Evolutionary conservation across 768 basidiomycete species (phyloP).

Genomic region (Termitomyces eurrhizus): DNA sequence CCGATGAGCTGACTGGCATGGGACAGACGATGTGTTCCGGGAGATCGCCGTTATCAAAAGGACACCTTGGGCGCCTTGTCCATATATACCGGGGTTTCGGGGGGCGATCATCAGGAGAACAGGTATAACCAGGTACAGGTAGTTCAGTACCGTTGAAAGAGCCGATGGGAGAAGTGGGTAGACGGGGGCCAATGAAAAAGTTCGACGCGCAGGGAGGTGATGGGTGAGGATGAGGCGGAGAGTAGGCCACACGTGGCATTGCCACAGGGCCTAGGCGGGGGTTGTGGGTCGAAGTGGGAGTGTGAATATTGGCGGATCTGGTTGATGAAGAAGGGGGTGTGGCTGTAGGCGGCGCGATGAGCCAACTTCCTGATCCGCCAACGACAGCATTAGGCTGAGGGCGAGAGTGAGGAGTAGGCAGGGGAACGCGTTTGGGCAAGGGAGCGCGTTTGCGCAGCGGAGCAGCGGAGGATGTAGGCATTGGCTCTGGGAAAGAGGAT

Average conservation of each 20-base stretch:
- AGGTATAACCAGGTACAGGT: neutral
- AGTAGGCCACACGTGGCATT: neutral
- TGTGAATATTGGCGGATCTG: neutral
- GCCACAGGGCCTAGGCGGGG: neutral
- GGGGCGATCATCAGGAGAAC: neutral
- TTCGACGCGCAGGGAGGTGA: neutral
- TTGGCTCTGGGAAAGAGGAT: neutral
- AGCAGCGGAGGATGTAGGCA: neutral
- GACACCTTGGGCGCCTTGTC: neutral
- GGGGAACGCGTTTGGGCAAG: neutral
- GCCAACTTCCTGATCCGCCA: neutral
- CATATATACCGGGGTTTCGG: neutral
- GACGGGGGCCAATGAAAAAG: neutral
- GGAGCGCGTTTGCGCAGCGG: neutral
- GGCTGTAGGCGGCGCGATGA: neutral
- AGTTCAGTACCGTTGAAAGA: neutral
- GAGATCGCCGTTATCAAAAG: neutral
- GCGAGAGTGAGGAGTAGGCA: neutral
- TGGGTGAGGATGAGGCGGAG: neutral
- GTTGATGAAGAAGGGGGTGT: neutral
- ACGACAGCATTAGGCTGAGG: neutral
- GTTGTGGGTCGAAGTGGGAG: neutral
- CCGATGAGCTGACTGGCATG: neutral
- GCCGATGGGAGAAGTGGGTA: neutral
- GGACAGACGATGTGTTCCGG: neutral